Conservation (phyloP, 768 basidiomycete species). For the Suillus cothurnatus region DNA sequence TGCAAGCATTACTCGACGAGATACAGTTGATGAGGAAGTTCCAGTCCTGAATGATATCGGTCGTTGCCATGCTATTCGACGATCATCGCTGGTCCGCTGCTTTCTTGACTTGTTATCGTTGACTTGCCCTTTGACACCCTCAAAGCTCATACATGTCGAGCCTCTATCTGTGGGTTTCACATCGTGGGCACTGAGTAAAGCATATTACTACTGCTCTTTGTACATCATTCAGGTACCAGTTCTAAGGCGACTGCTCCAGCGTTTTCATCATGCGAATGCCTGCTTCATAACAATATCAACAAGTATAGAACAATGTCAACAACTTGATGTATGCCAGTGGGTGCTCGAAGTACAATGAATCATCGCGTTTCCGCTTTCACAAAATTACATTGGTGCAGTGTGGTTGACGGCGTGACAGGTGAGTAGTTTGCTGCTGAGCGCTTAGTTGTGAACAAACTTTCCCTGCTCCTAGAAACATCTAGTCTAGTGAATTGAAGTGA, state of each 20-base stretch:
- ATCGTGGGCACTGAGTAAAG: background rate
- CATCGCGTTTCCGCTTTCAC: no score
- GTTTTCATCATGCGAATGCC: background rate
- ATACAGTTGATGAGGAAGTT: slow-evolving; percentile 91
- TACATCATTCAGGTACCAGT: background rate
- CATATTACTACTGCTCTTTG: background rate
- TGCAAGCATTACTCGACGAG: slow-evolving; percentile 82
- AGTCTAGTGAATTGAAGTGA: no score
- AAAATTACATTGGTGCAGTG: no score
- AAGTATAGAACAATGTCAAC: background rate
- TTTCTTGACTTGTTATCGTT: background rate
- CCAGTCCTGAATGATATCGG: slow-evolving; percentile 56
- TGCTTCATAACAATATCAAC: background rate
- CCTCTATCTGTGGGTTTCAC: background rate
- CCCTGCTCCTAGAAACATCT: no score
- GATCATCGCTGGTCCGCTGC: background rate
- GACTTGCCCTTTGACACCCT: background rate
- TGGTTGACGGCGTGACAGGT: no score
- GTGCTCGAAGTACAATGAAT: no score
- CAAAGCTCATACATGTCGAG: background rate
- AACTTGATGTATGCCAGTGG: no score
- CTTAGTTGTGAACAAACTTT: no score
- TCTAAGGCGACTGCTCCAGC: background rate
- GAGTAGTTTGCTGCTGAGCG: no score
- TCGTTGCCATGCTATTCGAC: background rate